A percentile compares a stretch with the other conserved stretches of the same genome.
These are phyloP conservation scores for Raffaelea arxii DNA, from an alignment of 2,329 filamentous ascomycete species.

Conservation along the genomic window DNA sequence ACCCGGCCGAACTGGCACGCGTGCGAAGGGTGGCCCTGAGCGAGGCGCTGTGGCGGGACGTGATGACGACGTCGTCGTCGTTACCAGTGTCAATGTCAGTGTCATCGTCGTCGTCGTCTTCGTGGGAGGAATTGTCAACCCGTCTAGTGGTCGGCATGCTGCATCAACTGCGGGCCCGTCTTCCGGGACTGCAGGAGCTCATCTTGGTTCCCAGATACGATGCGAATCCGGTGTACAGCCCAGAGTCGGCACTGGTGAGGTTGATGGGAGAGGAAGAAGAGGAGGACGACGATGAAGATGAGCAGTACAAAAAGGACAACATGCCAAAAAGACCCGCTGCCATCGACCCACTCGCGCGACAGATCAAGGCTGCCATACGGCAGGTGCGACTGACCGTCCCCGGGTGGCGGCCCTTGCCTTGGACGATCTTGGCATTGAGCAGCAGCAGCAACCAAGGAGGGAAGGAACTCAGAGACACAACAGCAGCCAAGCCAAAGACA, in stretches of 20 bases:
- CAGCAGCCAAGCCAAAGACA: not conserved
- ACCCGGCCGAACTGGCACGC: slow-evolving; percentile 27
- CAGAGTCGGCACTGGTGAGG: slow-evolving; percentile 16
- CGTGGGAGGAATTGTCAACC: slow-evolving; percentile 20
- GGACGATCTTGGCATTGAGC: slow-evolving; percentile 25
- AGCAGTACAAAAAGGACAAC: not conserved
- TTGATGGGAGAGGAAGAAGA: not conserved
- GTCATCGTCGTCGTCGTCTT: not conserved
- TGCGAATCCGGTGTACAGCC: slow-evolving; percentile 23
- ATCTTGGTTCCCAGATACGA: slow-evolving; percentile 31
- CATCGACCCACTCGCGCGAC: slow-evolving; percentile 24
- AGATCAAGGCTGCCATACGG: slow-evolving; percentile 14
- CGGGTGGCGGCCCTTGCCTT: slow-evolving; percentile 24
- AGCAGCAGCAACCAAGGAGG: not conserved
- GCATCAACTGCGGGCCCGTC: slow-evolving; percentile 24
- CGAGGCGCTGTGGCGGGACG: slow-evolving; percentile 28
- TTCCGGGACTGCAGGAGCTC: slow-evolving; percentile 31
- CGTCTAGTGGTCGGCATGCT: slow-evolving; percentile 29
- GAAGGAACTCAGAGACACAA: no score
- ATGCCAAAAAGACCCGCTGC: slow-evolving; percentile 11
- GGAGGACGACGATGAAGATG: not conserved
- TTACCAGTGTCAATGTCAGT: no score
- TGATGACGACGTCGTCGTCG: no score
- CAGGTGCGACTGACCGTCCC: slow-evolving; percentile 9
- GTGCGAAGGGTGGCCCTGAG: slow-evolving; percentile 35